Conservation (phyloP, 331 rosid genomes). For the Pyrus hybrid region DNA sequence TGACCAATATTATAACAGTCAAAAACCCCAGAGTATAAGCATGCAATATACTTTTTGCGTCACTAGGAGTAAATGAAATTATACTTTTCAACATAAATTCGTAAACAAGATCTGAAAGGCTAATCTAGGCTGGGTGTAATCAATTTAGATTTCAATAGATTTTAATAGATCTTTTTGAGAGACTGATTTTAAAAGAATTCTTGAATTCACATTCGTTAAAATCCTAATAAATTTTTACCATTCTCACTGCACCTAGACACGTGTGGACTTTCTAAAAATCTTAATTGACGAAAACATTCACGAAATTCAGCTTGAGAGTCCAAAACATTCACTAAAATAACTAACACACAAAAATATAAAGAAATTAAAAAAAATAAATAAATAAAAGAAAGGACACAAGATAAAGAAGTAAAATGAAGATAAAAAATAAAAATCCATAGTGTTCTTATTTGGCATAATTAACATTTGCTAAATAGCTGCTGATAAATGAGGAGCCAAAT, state of each 20-base stretch:
- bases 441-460: not conserved
- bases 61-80: no score
- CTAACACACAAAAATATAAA: constrained; percentile 1
- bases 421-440: not conserved
- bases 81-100: not conserved
- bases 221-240: no score
- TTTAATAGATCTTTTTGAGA: no score
- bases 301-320: not conserved
- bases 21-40: no score
- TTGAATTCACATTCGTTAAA: no score
- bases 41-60: no score
- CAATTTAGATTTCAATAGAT: no score
- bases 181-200: no score
- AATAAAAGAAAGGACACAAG: not conserved
- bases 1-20: no score
- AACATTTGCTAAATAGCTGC: not conserved
- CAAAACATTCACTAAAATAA: not conserved
- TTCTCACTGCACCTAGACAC: no score
- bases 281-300: no score
- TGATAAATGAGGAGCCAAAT: not conserved
- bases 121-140: not conserved
- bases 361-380: not conserved
- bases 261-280: no score
- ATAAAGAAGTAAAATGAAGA: not conserved
- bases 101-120: not conserved